Base-by-base conservation (phyloP, 768 basidiomycete species). In the Amanita subjunquillea region DNA sequence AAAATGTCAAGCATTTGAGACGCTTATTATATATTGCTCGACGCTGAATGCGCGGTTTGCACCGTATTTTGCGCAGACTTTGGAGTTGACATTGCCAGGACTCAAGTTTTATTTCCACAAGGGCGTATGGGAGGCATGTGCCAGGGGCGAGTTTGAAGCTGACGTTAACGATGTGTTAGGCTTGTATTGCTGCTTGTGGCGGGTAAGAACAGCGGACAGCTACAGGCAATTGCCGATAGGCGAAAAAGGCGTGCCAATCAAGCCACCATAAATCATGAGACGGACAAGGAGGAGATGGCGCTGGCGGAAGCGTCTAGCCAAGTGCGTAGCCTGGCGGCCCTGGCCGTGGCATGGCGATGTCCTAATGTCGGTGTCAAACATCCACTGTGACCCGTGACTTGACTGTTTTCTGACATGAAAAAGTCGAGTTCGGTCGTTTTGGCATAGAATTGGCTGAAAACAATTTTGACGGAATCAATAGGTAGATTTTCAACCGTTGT, bases 1-100 rank as follows among this genome's bases (percentile, higher is more conserved):
- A 58, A 91, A 91, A 60, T 88, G 87, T 53, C 85, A 88, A 60
- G 89, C 90, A 2, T 89, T 91, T 57, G 87, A 90, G 60, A 90
- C 87, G n/a, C 73, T 91, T 5, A 80, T 90, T 12, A 85, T 90
- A 20, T 86, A 90, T 61, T 83, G 80, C 56, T 83, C 81, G 39
- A 81, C 83, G 4, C 73, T 91, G 0, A 78, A 78, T 0, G 68
- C 75, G 0, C 71, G 74, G 2, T 90, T 89, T 58, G 82, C 79
- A 0, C 87, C 87, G 0, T 91, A 87, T 59, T 68, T 91, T 2
- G 63, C 79, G 23, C 86, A 85, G 59, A 77, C 75, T 7, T 71
- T 92, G 3, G 84, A 87, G 59, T 76, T 90, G 3, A 77, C 85
- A 2, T 67, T 91, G 1, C 87, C 85, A 0, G 79, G 79, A 2